Evolutionary conservation across 1,284 basidiomycete species (phyloP), one percentile per base, ranked within the genome.

Genomic region (Microbotryum intermedium): DNA sequence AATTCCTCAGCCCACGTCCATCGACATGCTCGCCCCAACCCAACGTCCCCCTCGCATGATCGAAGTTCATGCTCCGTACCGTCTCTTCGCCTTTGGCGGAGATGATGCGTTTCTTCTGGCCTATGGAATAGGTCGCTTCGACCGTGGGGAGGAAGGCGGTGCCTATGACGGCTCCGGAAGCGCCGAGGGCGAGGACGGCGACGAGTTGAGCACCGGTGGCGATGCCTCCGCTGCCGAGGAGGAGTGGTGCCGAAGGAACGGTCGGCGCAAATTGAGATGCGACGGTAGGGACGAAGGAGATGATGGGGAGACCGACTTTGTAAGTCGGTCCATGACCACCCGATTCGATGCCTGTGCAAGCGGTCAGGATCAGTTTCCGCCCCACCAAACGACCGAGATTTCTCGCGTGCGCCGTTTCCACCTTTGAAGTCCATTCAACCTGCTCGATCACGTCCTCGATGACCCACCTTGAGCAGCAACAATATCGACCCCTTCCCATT

Each of bases 1-100:
- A 16, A 29, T 57, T 57, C 39, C 25, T 51, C 26, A 57, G 13
- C 49, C 39, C 55, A n/a, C 55, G 39, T 20, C 55, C 55, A 57
- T 57, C 55, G 11, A 57, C 45, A 11, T n/a, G 10, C 3, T 28
- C 23, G 20, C 55, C 55, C 21, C 21, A 57, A 6, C 54, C 54
- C 34, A 42, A 28, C 3, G 39, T 48, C 20, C 55, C 55, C 21
- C 45, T 57, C n/a, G 42, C 42, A n/a, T 21, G 10, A 30, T 57
- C 55, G 44, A 50, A 57, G 8, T 25, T 43, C 55, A 50, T 34
- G 8, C 23, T 51, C 26, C 55, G 23, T 6, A 50, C 26, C 30
- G 55, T 47, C 18, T 57, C 55, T 21, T 44, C 39, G 6, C 28
- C 42, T 6, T 11, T 18, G 11, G n/a, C 21, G 13, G 10, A n/a